phyloP scores from a whole-genome alignment of 768 basidiomycete genomes.

The Rossbeevera mucosa region DNA sequence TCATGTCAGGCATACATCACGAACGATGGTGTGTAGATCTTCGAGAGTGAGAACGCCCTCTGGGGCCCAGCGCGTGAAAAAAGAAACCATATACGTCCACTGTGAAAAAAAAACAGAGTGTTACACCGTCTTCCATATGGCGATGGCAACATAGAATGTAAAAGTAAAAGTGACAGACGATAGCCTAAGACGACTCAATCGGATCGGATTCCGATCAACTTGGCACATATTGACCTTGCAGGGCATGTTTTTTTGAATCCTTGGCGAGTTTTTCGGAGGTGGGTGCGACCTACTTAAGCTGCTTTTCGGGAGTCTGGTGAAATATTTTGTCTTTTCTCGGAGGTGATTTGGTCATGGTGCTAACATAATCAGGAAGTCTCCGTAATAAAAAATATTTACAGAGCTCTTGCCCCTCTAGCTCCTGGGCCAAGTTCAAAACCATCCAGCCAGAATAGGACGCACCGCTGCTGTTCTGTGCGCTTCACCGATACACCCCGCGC shows the following conservation, averaged over 20 bases:
- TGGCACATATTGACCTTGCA: constrained; percentile 39
- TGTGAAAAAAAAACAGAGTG: constrained; percentile 21
- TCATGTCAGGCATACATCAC: constrained; percentile 69
- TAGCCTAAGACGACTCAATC: neutral
- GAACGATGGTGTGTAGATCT: constrained; percentile 61
- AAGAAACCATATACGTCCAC: constrained; percentile 76
- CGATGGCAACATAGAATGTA: neutral
- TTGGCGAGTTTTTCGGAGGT: constrained; percentile 59
- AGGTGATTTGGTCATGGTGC: neutral
- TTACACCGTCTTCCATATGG: neutral
- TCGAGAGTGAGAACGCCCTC: constrained; percentile 53
- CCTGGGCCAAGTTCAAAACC: neutral
- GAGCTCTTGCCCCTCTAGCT: no score
- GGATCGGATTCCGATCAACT: neutral
- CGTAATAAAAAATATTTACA: no score
- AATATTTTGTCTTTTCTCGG: constrained; percentile 75
- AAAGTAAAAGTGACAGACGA: neutral
- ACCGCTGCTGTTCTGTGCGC: constrained; percentile 42
- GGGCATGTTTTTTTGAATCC: constrained; percentile 52
- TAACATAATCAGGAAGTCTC: no score
- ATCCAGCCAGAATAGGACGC: constrained; percentile 15
- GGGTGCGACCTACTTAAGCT: constrained; percentile 61
- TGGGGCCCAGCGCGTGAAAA: constrained; percentile 60
- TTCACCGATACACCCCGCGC: constrained; percentile 45
- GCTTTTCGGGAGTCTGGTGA: constrained; percentile 82